Conservation (phyloP, 495 filamentous ascomycete species). For the Penicillium tannophilum region DNA sequence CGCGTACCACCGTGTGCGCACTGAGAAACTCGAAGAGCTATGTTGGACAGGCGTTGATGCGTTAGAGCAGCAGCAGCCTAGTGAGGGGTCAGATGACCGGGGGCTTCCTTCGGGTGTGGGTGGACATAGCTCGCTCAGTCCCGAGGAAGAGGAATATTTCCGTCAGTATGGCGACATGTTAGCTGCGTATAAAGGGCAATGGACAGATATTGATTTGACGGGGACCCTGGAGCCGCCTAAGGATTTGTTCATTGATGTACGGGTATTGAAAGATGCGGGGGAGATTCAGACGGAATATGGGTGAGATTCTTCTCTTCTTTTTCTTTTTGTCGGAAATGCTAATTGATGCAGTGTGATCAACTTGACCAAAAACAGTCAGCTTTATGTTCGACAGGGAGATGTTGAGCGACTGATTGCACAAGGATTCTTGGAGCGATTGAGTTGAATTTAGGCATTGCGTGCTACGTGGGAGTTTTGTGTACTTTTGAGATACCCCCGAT, state of each 20-base stretch:
- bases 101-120: conserved; percentile 31
- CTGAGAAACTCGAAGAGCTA: conserved; percentile 90
- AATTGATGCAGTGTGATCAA: conserved; percentile 74
- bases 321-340: conserved; percentile 3
- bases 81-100: conserved; percentile 22
- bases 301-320: conserved; percentile 51
- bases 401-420: conserved; percentile 94
- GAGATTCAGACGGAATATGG: conserved; percentile 99
- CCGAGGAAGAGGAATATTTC: conserved; percentile 97
- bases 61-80: conserved; percentile 58
- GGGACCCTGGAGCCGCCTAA: conserved; percentile 91
- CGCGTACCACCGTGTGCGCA: conserved; percentile 87
- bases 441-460: conserved; percentile 49
- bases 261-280: conserved; percentile 94
- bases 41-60: conserved; percentile 91
- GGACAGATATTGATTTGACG: conserved; percentile 97
- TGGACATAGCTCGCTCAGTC: conserved; percentile 79
- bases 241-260: conserved; percentile 96
- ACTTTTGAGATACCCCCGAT: conserved; percentile 1
- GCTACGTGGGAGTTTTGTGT: conserved; percentile 1
- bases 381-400: conserved; percentile 95
- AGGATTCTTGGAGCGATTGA: conserved; percentile 93
- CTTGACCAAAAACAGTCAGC: conserved; percentile 96
- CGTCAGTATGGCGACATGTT: conserved; percentile 88
- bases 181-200: conserved; percentile 95